Base-by-base conservation (phyloP, 2,329 filamentous ascomycete genomes). In the Aspergillus neoniger region DNA sequence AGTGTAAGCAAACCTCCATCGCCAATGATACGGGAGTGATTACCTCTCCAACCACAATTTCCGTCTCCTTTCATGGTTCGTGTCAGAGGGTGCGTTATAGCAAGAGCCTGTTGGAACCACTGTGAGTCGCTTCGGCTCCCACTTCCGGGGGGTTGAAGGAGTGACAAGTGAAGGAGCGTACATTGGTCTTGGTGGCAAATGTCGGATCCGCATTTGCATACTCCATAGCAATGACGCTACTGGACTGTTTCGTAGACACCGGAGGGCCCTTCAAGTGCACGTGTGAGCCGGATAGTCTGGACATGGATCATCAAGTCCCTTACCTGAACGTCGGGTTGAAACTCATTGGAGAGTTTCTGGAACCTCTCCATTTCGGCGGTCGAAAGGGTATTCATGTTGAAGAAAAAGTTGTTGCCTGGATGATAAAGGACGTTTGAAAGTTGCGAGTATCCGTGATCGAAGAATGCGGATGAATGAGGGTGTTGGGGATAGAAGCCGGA, bases 1-100 rank as follows among this genome's bases (percentile, higher is more conserved):
- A 59, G 52, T 7, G 43, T 58, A 53, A 65, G 62, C 60, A 30
- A 64, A 61, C 23, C 25, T 57, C 14, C 55, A 62, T 56, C 44
- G 58, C 54, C 50, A 57, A 60, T 32, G 47, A 58, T n/a, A 48
- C 52, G 14, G n/a, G 56, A 65, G 65, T 67, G 80, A 88, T 81
- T 83, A 97, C 94, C 95, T 89, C 94, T 87, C 94, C 95, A 98
- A 71, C 94, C 95, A 78, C 95, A 98, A 74, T 96, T 96, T 61
- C 95, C 95, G 79, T 98, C 94, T 56, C 95, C 94, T 76, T 90
- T 88, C 74, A 96, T 87, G 10, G 89, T 89, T 58, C 95, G 91
- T 73, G 94, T 96, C 74, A 92, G 88, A 19, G 91, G 91, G 76
- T 96, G 96, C 59, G 89, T 91, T 69, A 88, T 84, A 6, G 92